phyloP scores from a whole-genome alignment of 768 basidiomycete genomes.

The Mycena metata region DNA sequence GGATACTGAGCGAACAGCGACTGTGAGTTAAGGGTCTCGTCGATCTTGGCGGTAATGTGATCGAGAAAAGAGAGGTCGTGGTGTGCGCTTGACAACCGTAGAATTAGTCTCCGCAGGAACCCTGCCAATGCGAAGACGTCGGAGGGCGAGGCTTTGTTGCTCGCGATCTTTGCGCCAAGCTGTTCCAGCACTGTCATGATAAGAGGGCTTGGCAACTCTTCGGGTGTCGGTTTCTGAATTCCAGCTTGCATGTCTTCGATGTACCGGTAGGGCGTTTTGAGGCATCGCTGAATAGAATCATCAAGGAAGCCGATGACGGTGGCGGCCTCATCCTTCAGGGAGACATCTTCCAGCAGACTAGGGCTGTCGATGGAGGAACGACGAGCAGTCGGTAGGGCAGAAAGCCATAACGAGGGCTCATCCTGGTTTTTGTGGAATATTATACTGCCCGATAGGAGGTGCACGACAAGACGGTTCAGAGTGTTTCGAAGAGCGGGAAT shows the following conservation, averaged over 20 bases:
- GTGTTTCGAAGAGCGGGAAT: constrained; percentile 64
- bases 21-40: constrained; percentile 46
- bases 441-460: constrained; percentile 78
- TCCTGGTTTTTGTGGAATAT: constrained; percentile 83
- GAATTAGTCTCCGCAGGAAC: constrained; percentile 75
- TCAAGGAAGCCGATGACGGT: constrained; percentile 81
- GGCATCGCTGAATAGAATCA: constrained; percentile 85
- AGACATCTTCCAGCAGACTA: constrained; percentile 64
- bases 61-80: constrained; percentile 57
- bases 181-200: constrained; percentile 88
- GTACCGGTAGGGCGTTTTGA: constrained; percentile 89
- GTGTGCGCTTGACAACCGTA: constrained; percentile 69
- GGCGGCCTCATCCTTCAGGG: constrained; percentile 68
- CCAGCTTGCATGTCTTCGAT: constrained; percentile 73
- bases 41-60: constrained; percentile 52
- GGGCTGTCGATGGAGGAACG: constrained; percentile 39
- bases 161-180: constrained; percentile 73
- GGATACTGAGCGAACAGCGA: constrained; percentile 51
- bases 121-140: constrained; percentile 73
- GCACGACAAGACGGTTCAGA: constrained; percentile 67
- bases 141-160: constrained; percentile 66
- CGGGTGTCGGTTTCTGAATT: constrained; percentile 40
- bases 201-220: constrained; percentile 75
- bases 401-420: constrained; percentile 84
- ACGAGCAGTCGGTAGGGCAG: constrained; percentile 65